Base-by-base conservation (phyloP, 805 yeast genomes). In the Pichia kluyveri region DNA sequence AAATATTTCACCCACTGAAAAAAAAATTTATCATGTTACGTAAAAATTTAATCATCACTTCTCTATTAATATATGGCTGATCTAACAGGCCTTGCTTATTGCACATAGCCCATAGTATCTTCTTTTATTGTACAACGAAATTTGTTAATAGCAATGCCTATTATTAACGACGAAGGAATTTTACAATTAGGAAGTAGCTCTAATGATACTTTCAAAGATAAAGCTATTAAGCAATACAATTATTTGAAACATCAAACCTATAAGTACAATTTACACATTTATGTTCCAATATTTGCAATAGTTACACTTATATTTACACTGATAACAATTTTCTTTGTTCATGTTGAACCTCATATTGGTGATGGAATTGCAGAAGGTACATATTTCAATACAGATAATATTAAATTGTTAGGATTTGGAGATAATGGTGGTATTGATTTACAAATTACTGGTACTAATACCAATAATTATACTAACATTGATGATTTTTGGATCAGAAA, bases 371-470 rank as follows among this genome's bases (percentile, higher is more conserved):
- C 63, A 6, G 56, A 68, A 32, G 66, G 71, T 3, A 59, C 62
- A 1, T 56, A 54, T 23, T 54, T 67, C 46, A 61, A 65, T 12
- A 55, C 69, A 6, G 58, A 60, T 34, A 56, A 61, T 40, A 52
- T 70, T 19, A 53, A 54, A 8, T 50, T 70, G 17, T 52, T 63
- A 3, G 66, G 67, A 4, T 46, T 70, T 12, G 55, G 56, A 1
- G 60, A 65, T 12, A 53, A 56, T 5, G 70, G 70, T 1, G 61
- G 68, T 1, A 54, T 70, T 8, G 51, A 62, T 26, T 47, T 71
- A 10, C 54, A 58, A 38, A 60, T 69, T 2, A 52, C 56, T 17
- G 73, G 71, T 11, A 45, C 57, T 1, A 56, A 58, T 41, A 36
- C 48, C 5, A 65, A 68, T 42, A 59, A 69, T 40, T 70, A 60